Base-by-base conservation (phyloP, 2,329 filamentous ascomycete species). In the Ascochyta rabiei region DNA sequence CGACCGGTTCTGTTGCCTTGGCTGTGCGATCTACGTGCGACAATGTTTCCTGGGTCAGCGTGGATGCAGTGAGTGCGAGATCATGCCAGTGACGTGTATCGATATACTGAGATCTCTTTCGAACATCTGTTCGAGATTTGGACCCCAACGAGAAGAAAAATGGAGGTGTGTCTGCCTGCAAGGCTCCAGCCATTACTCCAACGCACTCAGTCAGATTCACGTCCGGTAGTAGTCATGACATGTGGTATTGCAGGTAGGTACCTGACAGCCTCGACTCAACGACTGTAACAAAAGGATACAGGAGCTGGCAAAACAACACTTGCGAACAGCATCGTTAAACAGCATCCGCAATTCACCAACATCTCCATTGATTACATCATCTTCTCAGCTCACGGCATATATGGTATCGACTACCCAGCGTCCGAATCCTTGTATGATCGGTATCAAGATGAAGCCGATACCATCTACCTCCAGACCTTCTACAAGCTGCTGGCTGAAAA, bases 281-380 rank as follows among this genome's bases (percentile, higher is more conserved):
- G 18, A n/a, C 0, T 4, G 18, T 16, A 4, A 24, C 44, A 31
- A 10, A 54, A 18, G 3, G 35, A 18, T 3, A 13, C 12, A 58
- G 56, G 53, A 7, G 24, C 59, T 6, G 59, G 56, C 9, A 62
- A 62, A 35, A 59, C 53, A 6, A 59, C 53, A 2, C 53, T 59
- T 4, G 53, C 43, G 6, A 59, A 53, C 26, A 23, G 48, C 4
- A 31, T 62, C 8, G 21, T 45, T 4, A 38, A 45, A 23, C 6
- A 35, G 2, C 23, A 35, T 6, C 59, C 56, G 3, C 24, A 45
- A 4, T 62, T 57, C 42, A 33, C 16, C 4, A 43, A 53, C 6
- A 40, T 59, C 10, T 57, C 59, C 15, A 52, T 54, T 21, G 59
- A 61, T 37, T 24, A 46, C 8, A 59, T 57, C 24, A 42, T 59